Evolutionary conservation across 371 early-diverging fungal species (phyloP).

Genomic region (Conidiobolus incongruus): DNA sequence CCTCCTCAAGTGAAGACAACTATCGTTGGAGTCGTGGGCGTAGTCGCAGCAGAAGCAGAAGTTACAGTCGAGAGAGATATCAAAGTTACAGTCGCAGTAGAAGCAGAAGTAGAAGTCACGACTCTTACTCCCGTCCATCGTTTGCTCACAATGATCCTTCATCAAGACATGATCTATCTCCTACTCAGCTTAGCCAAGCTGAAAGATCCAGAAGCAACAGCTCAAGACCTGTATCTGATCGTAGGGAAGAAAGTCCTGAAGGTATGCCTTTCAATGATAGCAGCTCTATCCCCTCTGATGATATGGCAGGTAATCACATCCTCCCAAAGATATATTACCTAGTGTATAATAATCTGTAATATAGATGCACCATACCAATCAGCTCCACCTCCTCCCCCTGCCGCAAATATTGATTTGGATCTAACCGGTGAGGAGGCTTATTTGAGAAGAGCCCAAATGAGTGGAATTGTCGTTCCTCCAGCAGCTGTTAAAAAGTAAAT

Average conservation of each 20-base stretch:
- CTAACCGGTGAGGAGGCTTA: constrained; percentile 50
- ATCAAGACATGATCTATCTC: too few species aligned
- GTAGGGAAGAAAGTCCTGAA: too few species aligned
- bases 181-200: neutral
- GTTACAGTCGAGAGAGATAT: too few species aligned
- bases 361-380: neutral
- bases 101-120: too few species aligned
- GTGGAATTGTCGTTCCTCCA: too few species aligned
- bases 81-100: too few species aligned
- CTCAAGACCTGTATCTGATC: neutral
- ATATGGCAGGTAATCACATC: neutral
- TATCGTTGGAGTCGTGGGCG: too few species aligned
- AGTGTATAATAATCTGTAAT: constrained; percentile 4
- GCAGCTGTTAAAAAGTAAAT: neutral
- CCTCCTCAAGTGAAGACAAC: too few species aligned
- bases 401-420: constrained; percentile 11
- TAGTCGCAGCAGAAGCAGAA: too few species aligned
- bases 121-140: too few species aligned
- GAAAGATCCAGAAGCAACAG: neutral
- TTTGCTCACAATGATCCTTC: too few species aligned
- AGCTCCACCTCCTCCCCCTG: constrained; percentile 6
- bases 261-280: neutral
- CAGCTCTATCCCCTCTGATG: neutral
- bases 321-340: neutral
- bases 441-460: constrained; percentile 15